phyloP scores from a whole-genome alignment of 2,329 filamentous ascomycete genomes.

The Thermothelomyces thermophilus region DNA sequence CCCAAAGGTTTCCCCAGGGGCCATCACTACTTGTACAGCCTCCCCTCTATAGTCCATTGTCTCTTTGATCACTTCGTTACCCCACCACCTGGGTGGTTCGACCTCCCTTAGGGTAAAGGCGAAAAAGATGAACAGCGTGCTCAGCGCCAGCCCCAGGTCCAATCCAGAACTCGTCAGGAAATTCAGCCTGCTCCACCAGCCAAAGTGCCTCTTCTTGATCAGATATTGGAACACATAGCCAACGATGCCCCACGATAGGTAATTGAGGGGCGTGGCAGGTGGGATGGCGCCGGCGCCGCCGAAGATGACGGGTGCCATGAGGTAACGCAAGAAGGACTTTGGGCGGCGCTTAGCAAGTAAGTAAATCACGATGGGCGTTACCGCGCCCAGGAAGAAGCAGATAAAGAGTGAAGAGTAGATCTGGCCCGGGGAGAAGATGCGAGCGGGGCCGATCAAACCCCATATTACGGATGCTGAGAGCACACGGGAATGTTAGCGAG shows the following conservation, averaged over 20 bases:
- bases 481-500: neutral
- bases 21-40: constrained; percentile 50
- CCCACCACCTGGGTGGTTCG: constrained; percentile 62
- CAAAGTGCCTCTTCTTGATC: constrained; percentile 56
- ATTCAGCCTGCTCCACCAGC: constrained; percentile 70
- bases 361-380: constrained; percentile 48
- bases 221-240: constrained; percentile 64
- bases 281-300: constrained; percentile 53
- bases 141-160: constrained; percentile 61
- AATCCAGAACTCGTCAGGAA: constrained; percentile 64
- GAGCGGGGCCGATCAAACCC: constrained; percentile 58
- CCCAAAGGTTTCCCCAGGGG: constrained; percentile 54
- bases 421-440: constrained; percentile 57
- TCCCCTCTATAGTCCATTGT: constrained; percentile 57
- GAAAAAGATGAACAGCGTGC: constrained; percentile 64
- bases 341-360: constrained; percentile 44
- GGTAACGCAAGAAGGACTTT: constrained; percentile 42
- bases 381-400: constrained; percentile 53
- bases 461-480: constrained; percentile 56
- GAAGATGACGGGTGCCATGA: constrained; percentile 59
- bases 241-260: constrained; percentile 65
- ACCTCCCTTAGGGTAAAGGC: constrained; percentile 59
- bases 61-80: constrained; percentile 49
- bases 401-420: constrained; percentile 55
- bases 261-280: constrained; percentile 66